Conservation (phyloP, 768 basidiomycete species). For the Butyriboletus loyo region DNA sequence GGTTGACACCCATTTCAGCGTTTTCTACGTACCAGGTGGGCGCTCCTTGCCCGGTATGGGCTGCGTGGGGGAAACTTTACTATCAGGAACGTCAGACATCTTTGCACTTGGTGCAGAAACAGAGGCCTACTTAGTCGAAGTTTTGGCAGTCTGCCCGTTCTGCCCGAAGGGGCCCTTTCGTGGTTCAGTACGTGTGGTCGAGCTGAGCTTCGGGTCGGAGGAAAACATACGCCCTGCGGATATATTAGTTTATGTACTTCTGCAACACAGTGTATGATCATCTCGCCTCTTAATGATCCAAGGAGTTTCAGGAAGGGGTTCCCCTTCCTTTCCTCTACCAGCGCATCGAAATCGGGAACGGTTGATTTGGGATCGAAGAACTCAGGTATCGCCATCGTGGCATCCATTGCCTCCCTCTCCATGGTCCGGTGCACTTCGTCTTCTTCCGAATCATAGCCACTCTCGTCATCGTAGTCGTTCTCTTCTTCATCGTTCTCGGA, state of each 20-base stretch:
- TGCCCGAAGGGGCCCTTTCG: constrained; percentile 26
- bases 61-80: constrained; percentile 7
- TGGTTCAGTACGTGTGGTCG: constrained; percentile 34
- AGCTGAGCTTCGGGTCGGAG: constrained; percentile 43
- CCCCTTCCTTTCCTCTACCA: constrained; percentile 52
- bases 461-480: constrained; percentile 37
- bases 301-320: constrained; percentile 81
- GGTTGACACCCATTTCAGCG: background rate
- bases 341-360: constrained; percentile 42
- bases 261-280: background rate
- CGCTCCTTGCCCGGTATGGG: constrained; percentile 13
- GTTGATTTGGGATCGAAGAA: constrained; percentile 51
- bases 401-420: constrained; percentile 71
- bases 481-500: constrained; percentile 35
- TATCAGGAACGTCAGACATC: constrained; percentile 2
- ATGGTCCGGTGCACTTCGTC: constrained; percentile 63
- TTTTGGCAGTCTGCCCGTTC: constrained; percentile 15
- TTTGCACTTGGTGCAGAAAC: constrained; percentile 4
- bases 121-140: constrained; percentile 5
- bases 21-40: constrained; percentile 10
- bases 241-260: background rate
- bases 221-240: constrained; percentile 62
- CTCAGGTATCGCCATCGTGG: constrained; percentile 53
- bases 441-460: constrained; percentile 61
- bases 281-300: constrained; percentile 66